Conservation (phyloP, 2,329 filamentous ascomycete genomes). For the Bipolaris bicolor region DNA sequence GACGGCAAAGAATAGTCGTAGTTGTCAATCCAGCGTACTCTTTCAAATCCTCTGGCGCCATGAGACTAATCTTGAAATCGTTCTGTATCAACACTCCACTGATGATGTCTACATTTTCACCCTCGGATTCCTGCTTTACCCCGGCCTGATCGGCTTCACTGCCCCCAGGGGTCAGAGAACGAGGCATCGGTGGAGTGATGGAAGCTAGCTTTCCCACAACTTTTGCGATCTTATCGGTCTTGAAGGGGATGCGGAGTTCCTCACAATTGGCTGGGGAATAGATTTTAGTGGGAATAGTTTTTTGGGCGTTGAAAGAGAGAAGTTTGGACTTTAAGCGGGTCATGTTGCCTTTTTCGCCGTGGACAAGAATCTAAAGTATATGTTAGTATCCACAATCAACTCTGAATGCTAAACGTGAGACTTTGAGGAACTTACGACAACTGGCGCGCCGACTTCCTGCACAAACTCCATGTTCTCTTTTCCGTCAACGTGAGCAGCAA, state of each 20-base stretch:
- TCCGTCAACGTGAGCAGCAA: slow-evolving; percentile 95
- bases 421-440: slow-evolving; percentile 72
- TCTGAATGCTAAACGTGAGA: background rate
- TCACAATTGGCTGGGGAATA: slow-evolving; percentile 95
- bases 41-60: slow-evolving; percentile 93
- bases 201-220: slow-evolving; percentile 93
- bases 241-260: slow-evolving; percentile 92
- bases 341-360: slow-evolving; percentile 98
- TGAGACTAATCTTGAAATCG: slow-evolving; percentile 94
- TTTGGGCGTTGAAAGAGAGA: slow-evolving; percentile 85
- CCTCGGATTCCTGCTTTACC: slow-evolving; percentile 22
- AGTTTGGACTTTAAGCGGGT: slow-evolving; percentile 95
- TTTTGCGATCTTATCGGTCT: slow-evolving; percentile 91
- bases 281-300: slow-evolving; percentile 83
- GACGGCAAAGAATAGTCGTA: slow-evolving; percentile 90
- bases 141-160: slow-evolving; percentile 23
- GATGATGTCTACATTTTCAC: slow-evolving; percentile 63
- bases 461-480: slow-evolving; percentile 97
- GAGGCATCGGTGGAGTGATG: slow-evolving; percentile 67
- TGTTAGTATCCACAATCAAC: slow-evolving; percentile 12
- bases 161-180: slow-evolving; percentile 44
- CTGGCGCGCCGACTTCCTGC: slow-evolving; percentile 87
- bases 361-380: slow-evolving; percentile 78
- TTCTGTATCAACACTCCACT: slow-evolving; percentile 94
- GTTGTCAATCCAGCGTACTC: slow-evolving; percentile 98